Conservation (phyloP, 2,329 filamentous ascomycete species). For the Colletotrichum liriopes region DNA sequence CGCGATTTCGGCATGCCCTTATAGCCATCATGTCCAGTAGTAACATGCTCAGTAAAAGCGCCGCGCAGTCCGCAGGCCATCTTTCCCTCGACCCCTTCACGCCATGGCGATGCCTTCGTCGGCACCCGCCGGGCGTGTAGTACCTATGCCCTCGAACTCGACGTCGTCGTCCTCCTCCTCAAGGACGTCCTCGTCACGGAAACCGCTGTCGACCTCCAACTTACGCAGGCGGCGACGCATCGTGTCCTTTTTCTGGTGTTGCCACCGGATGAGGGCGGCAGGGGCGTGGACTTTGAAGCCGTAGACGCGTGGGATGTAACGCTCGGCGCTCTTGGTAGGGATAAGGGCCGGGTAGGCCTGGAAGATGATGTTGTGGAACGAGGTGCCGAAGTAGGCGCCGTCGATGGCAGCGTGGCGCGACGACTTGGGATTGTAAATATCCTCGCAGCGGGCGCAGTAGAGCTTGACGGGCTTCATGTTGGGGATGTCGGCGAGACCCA, state of each 20-base stretch:
- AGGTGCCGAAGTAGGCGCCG: conserved; percentile 97
- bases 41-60: neutral
- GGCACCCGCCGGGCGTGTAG: conserved; percentile 47
- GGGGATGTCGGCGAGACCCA: conserved; percentile 92
- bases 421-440: conserved; percentile 99
- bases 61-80: neutral
- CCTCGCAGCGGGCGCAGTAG: conserved; percentile 97
- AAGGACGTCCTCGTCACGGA: conserved; percentile 77
- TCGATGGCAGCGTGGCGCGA: conserved; percentile 95
- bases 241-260: conserved; percentile 83
- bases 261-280: conserved; percentile 92
- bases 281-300: conserved; percentile 96
- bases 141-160: conserved; percentile 57
- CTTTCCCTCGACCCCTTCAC: neutral
- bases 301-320: conserved; percentile 92
- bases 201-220: conserved; percentile 83
- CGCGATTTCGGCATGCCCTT: neutral
- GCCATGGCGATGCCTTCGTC: conserved; percentile 34
- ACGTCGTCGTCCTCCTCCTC: conserved; percentile 69
- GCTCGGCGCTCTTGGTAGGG: conserved; percentile 85
- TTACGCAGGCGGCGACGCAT: conserved; percentile 83
- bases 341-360: conserved; percentile 95
- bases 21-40: neutral
- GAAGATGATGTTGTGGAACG: conserved; percentile 99
- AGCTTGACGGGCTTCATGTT: conserved; percentile 94